phyloP scores from a whole-genome alignment of 164 flowering plant genomes.

The Aristolochia californica region DNA sequence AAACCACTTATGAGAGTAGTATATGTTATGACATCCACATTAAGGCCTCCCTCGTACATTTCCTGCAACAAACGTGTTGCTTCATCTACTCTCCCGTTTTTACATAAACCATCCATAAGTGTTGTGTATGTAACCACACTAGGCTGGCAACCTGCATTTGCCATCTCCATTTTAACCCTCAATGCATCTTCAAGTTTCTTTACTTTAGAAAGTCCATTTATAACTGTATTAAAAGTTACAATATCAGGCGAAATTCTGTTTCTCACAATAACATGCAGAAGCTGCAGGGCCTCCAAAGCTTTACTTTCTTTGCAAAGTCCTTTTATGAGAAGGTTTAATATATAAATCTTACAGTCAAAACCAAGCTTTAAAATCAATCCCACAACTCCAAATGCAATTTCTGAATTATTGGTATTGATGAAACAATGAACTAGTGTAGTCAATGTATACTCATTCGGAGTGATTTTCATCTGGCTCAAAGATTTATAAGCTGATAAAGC shows the following conservation, averaged over 20 bases:
- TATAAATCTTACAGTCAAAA: slow-evolving; percentile 18
- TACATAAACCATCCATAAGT: slow-evolving; percentile 48
- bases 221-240: slow-evolving; percentile 42
- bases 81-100: slow-evolving; percentile 36
- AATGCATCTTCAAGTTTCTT: slow-evolving; percentile 38
- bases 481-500: slow-evolving; percentile 33
- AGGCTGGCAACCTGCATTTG: slow-evolving; percentile 24
- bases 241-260: slow-evolving; percentile 27
- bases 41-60: slow-evolving; percentile 38
- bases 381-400: slow-evolving; percentile 39
- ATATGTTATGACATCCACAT: slow-evolving; percentile 35
- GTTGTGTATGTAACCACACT: slow-evolving; percentile 30
- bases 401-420: slow-evolving; percentile 18
- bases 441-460: slow-evolving; percentile 28
- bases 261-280: slow-evolving; percentile 26
- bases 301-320: slow-evolving; percentile 34
- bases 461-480: slow-evolving; percentile 25
- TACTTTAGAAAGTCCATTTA: slow-evolving; percentile 48
- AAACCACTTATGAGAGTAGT: slow-evolving; percentile 39
- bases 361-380: slow-evolving; percentile 57
- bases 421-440: slow-evolving; percentile 40
- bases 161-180: slow-evolving; percentile 32
- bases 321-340: slow-evolving; percentile 42
- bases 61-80: slow-evolving; percentile 37
- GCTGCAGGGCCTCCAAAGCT: slow-evolving; percentile 29